A percentile compares a stretch with the other conserved stretches of the same genome.
These are phyloP conservation scores for Pouteria campechiana DNA, from an alignment of 179 eudicot species.

Conservation along the genomic window DNA sequence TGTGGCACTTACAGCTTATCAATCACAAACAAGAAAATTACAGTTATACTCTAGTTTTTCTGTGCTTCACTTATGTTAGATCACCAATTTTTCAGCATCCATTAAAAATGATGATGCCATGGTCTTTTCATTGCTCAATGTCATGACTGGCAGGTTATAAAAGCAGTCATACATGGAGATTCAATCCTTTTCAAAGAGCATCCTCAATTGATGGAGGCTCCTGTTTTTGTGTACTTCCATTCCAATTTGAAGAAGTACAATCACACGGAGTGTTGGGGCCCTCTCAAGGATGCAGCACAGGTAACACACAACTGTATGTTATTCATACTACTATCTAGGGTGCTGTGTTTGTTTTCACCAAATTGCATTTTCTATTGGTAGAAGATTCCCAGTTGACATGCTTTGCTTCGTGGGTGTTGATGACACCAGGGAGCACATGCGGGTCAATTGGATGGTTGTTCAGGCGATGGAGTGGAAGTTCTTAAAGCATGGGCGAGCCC, in stretches of 20 bases:
- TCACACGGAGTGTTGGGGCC: constrained; percentile 78
- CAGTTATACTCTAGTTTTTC: too few species aligned
- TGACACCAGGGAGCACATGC: constrained; percentile 44
- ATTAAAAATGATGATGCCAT: background rate
- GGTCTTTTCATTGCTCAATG: background rate
- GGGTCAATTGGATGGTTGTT: constrained; percentile 18
- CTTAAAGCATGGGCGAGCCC: constrained; percentile 31
- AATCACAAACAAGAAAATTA: too few species aligned
- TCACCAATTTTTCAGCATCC: background rate
- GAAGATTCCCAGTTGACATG: too few species aligned
- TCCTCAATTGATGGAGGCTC: constrained; percentile 60
- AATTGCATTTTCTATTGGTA: background rate
- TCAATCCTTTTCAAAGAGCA: constrained; percentile 47
- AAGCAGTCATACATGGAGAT: constrained; percentile 74
- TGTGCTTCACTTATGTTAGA: too few species aligned
- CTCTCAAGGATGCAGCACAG: constrained; percentile 76
- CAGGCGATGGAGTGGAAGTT: constrained; percentile 17
- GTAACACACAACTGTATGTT: constrained; percentile 12
- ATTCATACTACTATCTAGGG: background rate
- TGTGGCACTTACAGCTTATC: too few species aligned
- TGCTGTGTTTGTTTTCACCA: too few species aligned
- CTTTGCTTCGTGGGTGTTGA: too few species aligned
- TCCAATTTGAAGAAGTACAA: constrained; percentile 66
- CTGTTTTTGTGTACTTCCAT: constrained; percentile 80
- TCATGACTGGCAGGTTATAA: constrained; percentile 65